Base-by-base conservation (phyloP, 2,329 filamentous ascomycete species). In the Neonectria punicea region DNA sequence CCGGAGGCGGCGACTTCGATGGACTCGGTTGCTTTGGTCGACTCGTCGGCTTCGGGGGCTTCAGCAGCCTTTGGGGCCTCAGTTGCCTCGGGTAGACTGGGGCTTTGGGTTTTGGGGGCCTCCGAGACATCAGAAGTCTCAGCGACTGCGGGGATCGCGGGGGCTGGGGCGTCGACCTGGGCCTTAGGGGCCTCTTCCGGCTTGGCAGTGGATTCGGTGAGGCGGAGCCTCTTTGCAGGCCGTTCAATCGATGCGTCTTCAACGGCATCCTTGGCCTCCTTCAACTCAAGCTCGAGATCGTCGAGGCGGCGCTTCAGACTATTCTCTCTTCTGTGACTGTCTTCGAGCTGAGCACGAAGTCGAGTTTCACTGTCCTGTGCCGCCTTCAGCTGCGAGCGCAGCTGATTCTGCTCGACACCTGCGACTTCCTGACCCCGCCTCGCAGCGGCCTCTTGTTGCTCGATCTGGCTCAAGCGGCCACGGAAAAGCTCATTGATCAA, bases 401-500 rank as follows among this genome's bases (percentile, higher is more conserved):
- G 80, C 55, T 87, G 84, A 3, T 83, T 83, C 67, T 89, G 87
- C 49, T 89, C 86, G 64, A 80, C 84, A 16, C 81, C 80, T 8
- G 85, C 83, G 47, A 89, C 84, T 63, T 89, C 86, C 65, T 86
- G 84, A 20, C 87, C 84, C 75, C 89, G 81, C 75, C 90, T 82
- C 57, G 91, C 88, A 53, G 87, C 89, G 53, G 87, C 87, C 76
- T 95, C 92, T 74, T 91, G 91, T 70, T 90, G 88, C 76, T 97
- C 93, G 13, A 96, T 84, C 76, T 96, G 92, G 86, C 77, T 89
- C 79, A 98, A 89, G 11, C 91, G 88, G 41, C 90, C 90, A 55
- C 90, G 86, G 78, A 93, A 94, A 49, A 94, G 84, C 75, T 92
- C 92, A 74, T 94, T 98, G 83, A 99, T 98, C 57, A 99, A 88